Percentiles rank a stretch among this genome's conserved stretches.
phyloP scores from a whole-genome alignment of 495 filamentous ascomycete species.

The Cladorrhinum samala region DNA sequence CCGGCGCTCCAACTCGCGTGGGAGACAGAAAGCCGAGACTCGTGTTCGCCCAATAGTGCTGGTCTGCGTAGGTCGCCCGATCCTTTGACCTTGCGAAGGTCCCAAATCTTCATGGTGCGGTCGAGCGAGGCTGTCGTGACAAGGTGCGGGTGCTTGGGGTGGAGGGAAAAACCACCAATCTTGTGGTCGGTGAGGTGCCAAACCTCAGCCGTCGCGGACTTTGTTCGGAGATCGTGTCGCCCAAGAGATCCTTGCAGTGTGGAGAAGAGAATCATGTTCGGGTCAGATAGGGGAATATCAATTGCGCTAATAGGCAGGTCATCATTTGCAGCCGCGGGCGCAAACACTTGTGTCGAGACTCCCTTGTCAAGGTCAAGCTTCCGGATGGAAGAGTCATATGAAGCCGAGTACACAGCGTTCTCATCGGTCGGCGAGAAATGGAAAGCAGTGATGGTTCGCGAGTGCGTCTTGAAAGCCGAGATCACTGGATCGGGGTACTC shows the following conservation, averaged over 20 bases:
- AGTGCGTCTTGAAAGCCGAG: slow-evolving; percentile 81
- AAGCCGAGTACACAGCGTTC: slow-evolving; percentile 71
- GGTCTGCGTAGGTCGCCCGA: slow-evolving; percentile 50
- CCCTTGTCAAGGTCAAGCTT: slow-evolving; percentile 78
- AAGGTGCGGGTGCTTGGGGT: slow-evolving; percentile 71
- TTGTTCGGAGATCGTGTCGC: slow-evolving; percentile 65
- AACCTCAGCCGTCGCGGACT: slow-evolving; percentile 48
- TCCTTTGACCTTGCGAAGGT: slow-evolving; percentile 70
- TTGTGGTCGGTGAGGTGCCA: slow-evolving; percentile 88
- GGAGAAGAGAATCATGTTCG: slow-evolving; percentile 78
- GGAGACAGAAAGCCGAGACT: slow-evolving; percentile 75
- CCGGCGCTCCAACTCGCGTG: slow-evolving; percentile 80
- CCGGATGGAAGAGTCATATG: slow-evolving; percentile 92
- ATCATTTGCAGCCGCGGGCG: slow-evolving; percentile 56
- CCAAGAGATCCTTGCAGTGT: slow-evolving; percentile 77
- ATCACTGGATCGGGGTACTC: slow-evolving; percentile 58
- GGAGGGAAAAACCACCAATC: slow-evolving; percentile 85
- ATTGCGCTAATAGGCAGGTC: slow-evolving; percentile 78
- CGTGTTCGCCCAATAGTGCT: slow-evolving; percentile 70
- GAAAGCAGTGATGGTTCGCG: slow-evolving; percentile 80
- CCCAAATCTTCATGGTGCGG: slow-evolving; percentile 85
- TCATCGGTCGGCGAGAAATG: slow-evolving; percentile 65
- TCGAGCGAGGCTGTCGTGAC: slow-evolving; percentile 90
- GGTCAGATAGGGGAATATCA: slow-evolving; percentile 63
- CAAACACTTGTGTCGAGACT: slow-evolving; percentile 71